Evolutionary conservation across 805 yeast genomes (phyloP), one percentile per base, ranked within the genome.

Genomic region (Candida berthetii): DNA sequence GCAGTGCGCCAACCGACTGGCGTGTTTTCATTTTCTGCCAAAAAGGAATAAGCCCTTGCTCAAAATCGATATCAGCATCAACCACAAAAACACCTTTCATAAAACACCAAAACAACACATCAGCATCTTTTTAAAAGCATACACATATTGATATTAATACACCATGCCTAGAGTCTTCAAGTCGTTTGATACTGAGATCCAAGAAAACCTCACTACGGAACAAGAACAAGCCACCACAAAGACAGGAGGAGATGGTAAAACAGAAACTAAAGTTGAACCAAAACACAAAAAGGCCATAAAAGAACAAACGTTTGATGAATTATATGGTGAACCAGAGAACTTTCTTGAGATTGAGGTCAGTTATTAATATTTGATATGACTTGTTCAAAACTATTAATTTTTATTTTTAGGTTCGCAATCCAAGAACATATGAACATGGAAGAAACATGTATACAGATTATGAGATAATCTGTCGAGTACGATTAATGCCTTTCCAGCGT

Each of bases 241-340:
- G 27, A 32, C 40, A 24, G 15, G 41, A 24, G 20, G 32, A 25
- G 38, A 18, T 29, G 27, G 28, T 7, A 8, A 10, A n/a, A 50
- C 58, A n/a, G 60, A 51, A 27, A 24, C 24, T n/a, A 40, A 49
- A 49, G 39, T 52, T 47, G 40, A 61, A 47, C 16, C 59, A 57
- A 36, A 47, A 44, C 29, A 33, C 38, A 36, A 7, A 28, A 54
- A 19, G 62, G 61, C 67, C 45, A 58, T 63, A 48, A 74, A 67
- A 49, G 73, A 70, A 45, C 91, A 84, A 60, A 72, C 87, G 3
- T 82, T 81, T 59, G 85, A 78, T 48, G 96, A 88, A 53, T 73
- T 85, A 35, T 93, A 93, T 57, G 96, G 95, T 0, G 95, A 85
- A 53, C 98, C 97, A 0, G 98, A 93, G 61, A 87, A 88, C 64